phyloP scores from a whole-genome alignment of 192 early-diverging fungal genomes.

The Umbelopsis sp. region DNA sequence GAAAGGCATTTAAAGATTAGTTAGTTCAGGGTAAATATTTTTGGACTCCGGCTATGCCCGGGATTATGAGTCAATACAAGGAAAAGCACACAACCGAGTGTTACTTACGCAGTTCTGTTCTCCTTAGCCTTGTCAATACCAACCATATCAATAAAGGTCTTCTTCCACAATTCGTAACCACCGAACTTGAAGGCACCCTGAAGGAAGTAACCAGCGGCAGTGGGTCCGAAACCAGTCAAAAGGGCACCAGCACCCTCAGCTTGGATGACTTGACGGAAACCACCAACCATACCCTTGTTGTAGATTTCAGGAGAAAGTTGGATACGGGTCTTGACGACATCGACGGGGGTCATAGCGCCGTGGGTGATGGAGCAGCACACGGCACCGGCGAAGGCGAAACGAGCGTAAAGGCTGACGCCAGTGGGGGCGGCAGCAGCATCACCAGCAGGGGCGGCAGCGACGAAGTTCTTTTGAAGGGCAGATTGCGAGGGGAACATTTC shows the following conservation, averaged over 20 bases:
- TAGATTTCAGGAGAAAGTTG: slow-evolving; percentile 63
- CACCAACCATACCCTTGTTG: slow-evolving; percentile 60
- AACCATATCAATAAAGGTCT: slow-evolving; percentile 50
- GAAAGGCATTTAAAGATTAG: background rate
- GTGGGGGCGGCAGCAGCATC: slow-evolving; percentile 46
- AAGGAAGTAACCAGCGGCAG: slow-evolving; percentile 63
- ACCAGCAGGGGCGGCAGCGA: slow-evolving; percentile 36
- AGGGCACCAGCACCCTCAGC: slow-evolving; percentile 62
- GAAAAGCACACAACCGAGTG: no score
- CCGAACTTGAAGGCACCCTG: slow-evolving; percentile 72
- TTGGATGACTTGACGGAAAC: slow-evolving; percentile 51
- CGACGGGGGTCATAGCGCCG: slow-evolving; percentile 62
- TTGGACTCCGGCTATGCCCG: no score
- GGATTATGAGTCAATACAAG: no score
- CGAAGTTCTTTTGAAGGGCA: slow-evolving; percentile 38
- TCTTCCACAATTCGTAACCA: slow-evolving; percentile 72
- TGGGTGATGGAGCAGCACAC: slow-evolving; percentile 63
- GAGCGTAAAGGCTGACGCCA: slow-evolving; percentile 52
- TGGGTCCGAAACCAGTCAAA: slow-evolving; percentile 65
- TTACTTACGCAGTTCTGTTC: slow-evolving; percentile 49
- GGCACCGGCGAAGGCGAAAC: slow-evolving; percentile 61
- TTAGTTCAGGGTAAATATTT: no score
- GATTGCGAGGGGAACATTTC: slow-evolving; percentile 38
- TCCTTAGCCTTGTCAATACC: slow-evolving; percentile 57
- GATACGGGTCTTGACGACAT: slow-evolving; percentile 79